These are phyloP conservation scores for Neurospora sp. DNA, from an alignment of 495 filamentous ascomycete genomes.

Conservation along the genomic window DNA sequence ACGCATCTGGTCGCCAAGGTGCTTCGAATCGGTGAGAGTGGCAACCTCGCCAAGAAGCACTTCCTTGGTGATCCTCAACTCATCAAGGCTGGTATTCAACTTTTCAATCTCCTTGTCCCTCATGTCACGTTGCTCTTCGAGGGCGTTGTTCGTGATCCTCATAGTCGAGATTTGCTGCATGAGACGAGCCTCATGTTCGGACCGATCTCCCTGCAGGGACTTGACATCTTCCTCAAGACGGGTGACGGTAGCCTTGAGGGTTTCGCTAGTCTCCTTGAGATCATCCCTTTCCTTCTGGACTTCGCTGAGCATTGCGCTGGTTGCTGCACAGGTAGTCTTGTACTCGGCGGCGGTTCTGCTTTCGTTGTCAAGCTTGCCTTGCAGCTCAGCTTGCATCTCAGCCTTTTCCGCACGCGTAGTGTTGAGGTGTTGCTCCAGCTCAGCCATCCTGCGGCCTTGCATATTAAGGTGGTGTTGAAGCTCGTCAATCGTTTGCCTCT, in stretches of 20 bases:
- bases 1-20: slow-evolving; percentile 13
- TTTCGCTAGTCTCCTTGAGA: slow-evolving; percentile 20
- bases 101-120: slow-evolving; percentile 29
- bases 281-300: slow-evolving; percentile 31
- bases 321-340: slow-evolving; percentile 25
- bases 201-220: slow-evolving; percentile 22
- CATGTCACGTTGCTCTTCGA: slow-evolving; percentile 27
- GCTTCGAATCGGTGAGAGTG: slow-evolving; percentile 11
- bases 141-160: slow-evolving; percentile 21
- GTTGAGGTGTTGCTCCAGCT: slow-evolving; percentile 22
- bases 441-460: slow-evolving; percentile 25
- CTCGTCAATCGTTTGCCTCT: slow-evolving; percentile 33
- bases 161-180: slow-evolving; percentile 27
- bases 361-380: slow-evolving; percentile 25
- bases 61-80: slow-evolving; percentile 11
- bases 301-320: slow-evolving; percentile 27
- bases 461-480: slow-evolving; percentile 31
- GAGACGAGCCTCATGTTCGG: slow-evolving; percentile 27
- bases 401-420: slow-evolving; percentile 12
- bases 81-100: slow-evolving; percentile 18
- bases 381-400: slow-evolving; percentile 14
- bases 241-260: slow-evolving; percentile 20
- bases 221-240: slow-evolving; percentile 25
- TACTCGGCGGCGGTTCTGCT: slow-evolving; percentile 30
- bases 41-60: slow-evolving; percentile 6